Conservation (phyloP, 2,329 filamentous ascomycete genomes). For the Pyrenophora teres region DNA sequence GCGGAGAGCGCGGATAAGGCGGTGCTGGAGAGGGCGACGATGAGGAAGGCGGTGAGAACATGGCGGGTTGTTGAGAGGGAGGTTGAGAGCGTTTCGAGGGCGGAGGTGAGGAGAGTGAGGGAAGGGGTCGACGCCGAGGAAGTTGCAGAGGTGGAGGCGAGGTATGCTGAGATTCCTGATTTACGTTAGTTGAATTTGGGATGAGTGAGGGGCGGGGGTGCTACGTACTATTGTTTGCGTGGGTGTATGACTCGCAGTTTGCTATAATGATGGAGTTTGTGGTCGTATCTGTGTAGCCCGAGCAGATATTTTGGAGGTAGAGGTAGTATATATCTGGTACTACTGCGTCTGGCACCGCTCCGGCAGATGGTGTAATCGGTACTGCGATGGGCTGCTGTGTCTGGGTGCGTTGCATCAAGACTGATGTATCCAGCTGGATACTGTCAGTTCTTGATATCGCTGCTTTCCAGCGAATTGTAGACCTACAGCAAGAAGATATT, state of each 20-base stretch:
- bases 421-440: neutral
- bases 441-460: no score
- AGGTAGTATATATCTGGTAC: constrained; percentile 5
- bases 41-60: constrained; percentile 23
- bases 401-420: neutral
- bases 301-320: constrained; percentile 2
- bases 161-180: neutral
- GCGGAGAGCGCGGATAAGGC: constrained; percentile 15
- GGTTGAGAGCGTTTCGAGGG: neutral
- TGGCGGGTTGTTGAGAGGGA: constrained; percentile 9
- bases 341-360: no score
- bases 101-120: neutral
- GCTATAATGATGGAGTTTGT: neutral
- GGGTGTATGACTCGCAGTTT: neutral
- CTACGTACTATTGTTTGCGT: neutral
- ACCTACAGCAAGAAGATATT: constrained; percentile 29
- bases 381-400: neutral
- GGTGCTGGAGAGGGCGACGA: constrained; percentile 21
- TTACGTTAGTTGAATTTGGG: neutral
- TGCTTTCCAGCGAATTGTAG: neutral
- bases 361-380: no score
- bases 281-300: neutral
- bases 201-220: neutral
- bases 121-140: neutral
- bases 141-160: neutral